Base-by-base conservation (phyloP, 1,284 basidiomycete genomes). In the Waitea zeae region DNA sequence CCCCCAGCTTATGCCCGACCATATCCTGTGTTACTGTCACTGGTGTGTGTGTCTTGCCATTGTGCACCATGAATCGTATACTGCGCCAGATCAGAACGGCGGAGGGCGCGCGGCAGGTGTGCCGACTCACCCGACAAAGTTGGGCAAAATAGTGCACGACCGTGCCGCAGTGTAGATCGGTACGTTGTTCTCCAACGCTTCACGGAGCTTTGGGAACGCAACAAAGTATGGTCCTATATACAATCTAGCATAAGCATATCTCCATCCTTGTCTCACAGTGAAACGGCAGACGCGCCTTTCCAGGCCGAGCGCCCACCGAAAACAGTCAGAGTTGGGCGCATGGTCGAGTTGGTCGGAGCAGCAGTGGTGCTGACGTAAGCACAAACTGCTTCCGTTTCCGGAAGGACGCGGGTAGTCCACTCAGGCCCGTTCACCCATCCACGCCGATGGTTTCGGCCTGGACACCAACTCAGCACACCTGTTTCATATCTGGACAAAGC, bases 1-100 rank as follows among this genome's bases (percentile, higher is more conserved):
- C 92, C 35, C 93, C 93, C 37, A 98, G 58, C 56, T 98, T 97
- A 54, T 97, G 90, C 0, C 93, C 93, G 2, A 98, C 88, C 92
- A 97, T 97, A 52, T 97, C 92, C 54, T 93, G 88, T 11, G 86
- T 89, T 39, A 98, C 67, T 22, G 67, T 59, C 22, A 98, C 77
- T 0, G 90, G 89, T 11, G 80, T 45, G 52, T 92, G 95, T 44
- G 86, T 73, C 57, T 83, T 89, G 31, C 93, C 93, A 46, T 96
- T 97, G 58, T 97, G 89, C 1, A 98, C 87, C 52, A 86, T 61
- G 53, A 95, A 95, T 37, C 77, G 75, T 31, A 90, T 63, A 4
- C 82, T 86, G 46, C 26, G 15, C 12, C 15, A 30, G 27, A 31
- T 12, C 12, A 17, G 33, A 33, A 18, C 33, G 27, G 3, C 24